These are phyloP conservation scores for Spizellomyces sp. DNA, from an alignment of 192 early-diverging fungal genomes.

Conservation along the genomic window DNA sequence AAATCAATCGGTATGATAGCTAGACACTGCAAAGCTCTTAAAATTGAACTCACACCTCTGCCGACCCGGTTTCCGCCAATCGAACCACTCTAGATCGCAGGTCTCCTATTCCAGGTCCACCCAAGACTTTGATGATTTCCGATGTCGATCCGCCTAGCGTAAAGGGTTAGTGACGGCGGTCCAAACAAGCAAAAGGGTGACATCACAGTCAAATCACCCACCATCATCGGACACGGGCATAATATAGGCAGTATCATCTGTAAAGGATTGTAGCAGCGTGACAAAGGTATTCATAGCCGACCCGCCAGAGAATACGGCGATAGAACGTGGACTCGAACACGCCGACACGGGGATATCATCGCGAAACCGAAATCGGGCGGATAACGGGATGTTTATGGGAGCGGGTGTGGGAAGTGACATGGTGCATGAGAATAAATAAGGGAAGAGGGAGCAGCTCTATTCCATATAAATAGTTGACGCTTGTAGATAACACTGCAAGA, in stretches of 20 bases:
- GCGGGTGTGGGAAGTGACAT: too few species aligned
- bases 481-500: too few species aligned
- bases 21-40: background rate
- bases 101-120: slow-evolving; percentile 78
- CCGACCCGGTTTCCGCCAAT: slow-evolving; percentile 60
- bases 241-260: slow-evolving; percentile 66
- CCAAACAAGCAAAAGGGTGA: background rate
- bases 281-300: slow-evolving; percentile 73
- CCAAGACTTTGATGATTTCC: slow-evolving; percentile 72
- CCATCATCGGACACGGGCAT: slow-evolving; percentile 79
- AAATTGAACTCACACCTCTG: slow-evolving; percentile 39
- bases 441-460: too few species aligned
- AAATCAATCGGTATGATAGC: background rate
- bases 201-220: slow-evolving; percentile 13
- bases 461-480: too few species aligned
- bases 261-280: slow-evolving; percentile 58
- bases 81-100: slow-evolving; percentile 67
- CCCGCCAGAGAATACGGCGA: slow-evolving; percentile 76
- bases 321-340: slow-evolving; percentile 23
- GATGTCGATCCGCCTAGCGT: slow-evolving; percentile 38
- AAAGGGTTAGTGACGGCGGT: background rate
- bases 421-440: too few species aligned
- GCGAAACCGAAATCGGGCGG: too few species aligned
- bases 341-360: too few species aligned
- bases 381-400: too few species aligned